Conservation (phyloP, 179 eudicot genomes). For the Heliamphora pulchella region DNA sequence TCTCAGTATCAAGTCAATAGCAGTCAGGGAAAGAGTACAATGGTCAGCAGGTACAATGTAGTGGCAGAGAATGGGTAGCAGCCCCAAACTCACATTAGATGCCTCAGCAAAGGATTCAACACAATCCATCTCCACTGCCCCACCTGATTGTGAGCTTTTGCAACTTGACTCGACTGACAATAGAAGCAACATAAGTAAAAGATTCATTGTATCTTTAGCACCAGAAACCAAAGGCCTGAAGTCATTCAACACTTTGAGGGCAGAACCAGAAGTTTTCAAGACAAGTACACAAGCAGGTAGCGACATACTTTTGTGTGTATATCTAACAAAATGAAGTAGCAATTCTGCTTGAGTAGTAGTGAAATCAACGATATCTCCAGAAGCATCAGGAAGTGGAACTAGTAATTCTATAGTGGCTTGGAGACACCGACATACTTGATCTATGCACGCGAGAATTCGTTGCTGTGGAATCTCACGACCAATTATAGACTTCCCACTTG, state of each 20-base stretch:
- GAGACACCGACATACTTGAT: conserved; percentile 45
- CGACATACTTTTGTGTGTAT: conserved; percentile 31
- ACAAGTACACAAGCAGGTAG: conserved; percentile 37
- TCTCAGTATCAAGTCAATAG: conserved; percentile 57
- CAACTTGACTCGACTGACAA: conserved; percentile 34
- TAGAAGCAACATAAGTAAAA: conserved; percentile 48
- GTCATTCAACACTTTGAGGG: conserved; percentile 55
- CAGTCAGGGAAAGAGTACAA: conserved; percentile 51
- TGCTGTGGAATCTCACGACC: conserved; percentile 39
- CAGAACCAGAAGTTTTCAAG: conserved; percentile 50
- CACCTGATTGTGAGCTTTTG: conserved; percentile 21
- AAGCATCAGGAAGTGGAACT: conserved; percentile 41
- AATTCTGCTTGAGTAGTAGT: conserved; percentile 64
- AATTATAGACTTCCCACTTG: conserved; percentile 22
- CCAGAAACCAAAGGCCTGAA: conserved; percentile 33
- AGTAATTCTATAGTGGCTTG: conserved; percentile 41
- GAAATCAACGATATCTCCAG: conserved; percentile 48
- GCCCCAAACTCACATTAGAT: conserved; percentile 52
- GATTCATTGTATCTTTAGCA: conserved; percentile 37
- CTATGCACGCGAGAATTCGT: conserved; percentile 45
- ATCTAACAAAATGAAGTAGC: conserved; percentile 52
- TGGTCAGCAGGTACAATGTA: conserved; percentile 51
- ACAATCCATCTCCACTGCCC: conserved; percentile 28
- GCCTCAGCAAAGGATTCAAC: conserved; percentile 40
- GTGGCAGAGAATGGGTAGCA: conserved; percentile 75